Evolutionary conservation across 257 asterid species (phyloP).

Genomic region (Haberlea rhodopensis): DNA sequence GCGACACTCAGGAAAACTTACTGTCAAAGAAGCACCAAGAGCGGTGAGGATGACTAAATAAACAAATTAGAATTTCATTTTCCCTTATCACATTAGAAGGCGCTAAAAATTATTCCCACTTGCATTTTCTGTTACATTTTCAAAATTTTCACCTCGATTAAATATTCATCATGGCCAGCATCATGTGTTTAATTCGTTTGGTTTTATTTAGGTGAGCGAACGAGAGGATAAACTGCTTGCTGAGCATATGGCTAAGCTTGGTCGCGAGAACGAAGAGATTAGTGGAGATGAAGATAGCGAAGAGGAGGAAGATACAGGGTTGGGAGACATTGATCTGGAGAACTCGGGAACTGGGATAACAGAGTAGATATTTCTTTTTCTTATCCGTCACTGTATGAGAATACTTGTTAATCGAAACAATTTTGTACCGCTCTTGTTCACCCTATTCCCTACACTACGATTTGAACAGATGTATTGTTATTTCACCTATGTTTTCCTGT

Average conservation of each 20-base stretch:
- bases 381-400: neutral
- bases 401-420: constrained; percentile 3
- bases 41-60: constrained; percentile 58
- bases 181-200: constrained; percentile 12
- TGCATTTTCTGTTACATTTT: neutral
- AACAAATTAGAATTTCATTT: neutral
- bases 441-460: neutral
- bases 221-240: constrained; percentile 87
- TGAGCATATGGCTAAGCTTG: constrained; percentile 73
- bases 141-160: neutral
- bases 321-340: constrained; percentile 84
- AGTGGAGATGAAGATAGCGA: constrained; percentile 89
- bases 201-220: constrained; percentile 76
- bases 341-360: constrained; percentile 46
- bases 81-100: neutral
- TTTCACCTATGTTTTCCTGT: neutral
- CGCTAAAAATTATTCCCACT: neutral
- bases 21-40: constrained; percentile 86
- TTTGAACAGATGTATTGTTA: neutral
- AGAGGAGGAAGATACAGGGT: constrained; percentile 95
- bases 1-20: constrained; percentile 77
- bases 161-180: neutral
- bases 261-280: constrained; percentile 70
- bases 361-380: constrained; percentile 22
- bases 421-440: constrained; percentile 10